Evolutionary conservation across 257 asterid genomes (phyloP).

Genomic region (Ajuga chamaepitys): DNA sequence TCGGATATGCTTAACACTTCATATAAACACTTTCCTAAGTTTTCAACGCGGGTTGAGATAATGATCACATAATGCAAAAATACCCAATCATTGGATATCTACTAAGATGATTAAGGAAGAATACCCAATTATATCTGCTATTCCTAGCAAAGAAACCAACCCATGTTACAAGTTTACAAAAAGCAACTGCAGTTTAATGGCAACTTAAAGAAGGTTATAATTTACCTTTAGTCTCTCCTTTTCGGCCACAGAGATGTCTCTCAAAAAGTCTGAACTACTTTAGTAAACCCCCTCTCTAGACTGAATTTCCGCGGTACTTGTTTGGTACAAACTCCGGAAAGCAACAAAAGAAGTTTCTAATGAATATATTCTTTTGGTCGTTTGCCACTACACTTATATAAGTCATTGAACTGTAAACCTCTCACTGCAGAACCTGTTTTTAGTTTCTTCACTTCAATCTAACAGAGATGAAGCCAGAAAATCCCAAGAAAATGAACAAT

Average conservation of each 20-base stretch:
- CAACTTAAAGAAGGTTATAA: not conserved
- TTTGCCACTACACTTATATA: slow-evolving; percentile 27
- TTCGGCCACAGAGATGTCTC: slow-evolving; percentile 21
- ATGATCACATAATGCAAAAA: slow-evolving; percentile 15
- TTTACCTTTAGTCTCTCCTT: slow-evolving; percentile 1
- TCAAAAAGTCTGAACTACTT: slow-evolving; percentile 15
- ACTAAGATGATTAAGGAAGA: too few species aligned
- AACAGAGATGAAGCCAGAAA: slow-evolving; percentile 30
- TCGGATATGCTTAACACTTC: slow-evolving; percentile 24
- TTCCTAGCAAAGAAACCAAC: slow-evolving; percentile 24
- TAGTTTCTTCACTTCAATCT: not conserved
- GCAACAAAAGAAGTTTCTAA: not conserved
- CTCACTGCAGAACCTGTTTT: slow-evolving; percentile 12
- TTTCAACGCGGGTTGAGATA: slow-evolving; percentile 23
- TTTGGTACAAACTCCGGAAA: slow-evolving; percentile 25
- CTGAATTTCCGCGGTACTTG: slow-evolving; percentile 29
- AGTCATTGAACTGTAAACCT: slow-evolving; percentile 12
- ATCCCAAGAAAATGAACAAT: slow-evolving; percentile 14
- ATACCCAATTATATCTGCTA: slow-evolving; percentile 22
- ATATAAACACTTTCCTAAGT: slow-evolving; percentile 13
- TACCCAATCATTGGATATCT: slow-evolving; percentile 17
- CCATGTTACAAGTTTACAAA: slow-evolving; percentile 11
- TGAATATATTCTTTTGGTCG: slow-evolving; percentile 25
- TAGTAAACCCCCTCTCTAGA: slow-evolving; percentile 24
- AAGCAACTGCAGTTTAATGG: slow-evolving; percentile 11